phyloP scores from a whole-genome alignment of 768 basidiomycete species.

The Hydnum rufescens region DNA sequence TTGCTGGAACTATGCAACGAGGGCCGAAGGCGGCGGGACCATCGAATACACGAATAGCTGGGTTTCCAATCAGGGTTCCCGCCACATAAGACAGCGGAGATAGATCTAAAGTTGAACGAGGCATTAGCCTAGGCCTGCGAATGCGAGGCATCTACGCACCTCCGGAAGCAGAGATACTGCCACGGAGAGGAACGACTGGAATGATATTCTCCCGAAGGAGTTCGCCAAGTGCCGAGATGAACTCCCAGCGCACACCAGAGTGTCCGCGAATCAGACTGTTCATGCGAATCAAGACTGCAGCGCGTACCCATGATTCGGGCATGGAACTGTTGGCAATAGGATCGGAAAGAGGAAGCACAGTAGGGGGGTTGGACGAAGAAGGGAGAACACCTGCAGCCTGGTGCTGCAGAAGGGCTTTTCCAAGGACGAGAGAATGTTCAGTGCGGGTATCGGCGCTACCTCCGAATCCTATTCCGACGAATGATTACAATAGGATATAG shows the following conservation, averaged over 20 bases:
- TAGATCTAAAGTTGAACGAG: conserved; percentile 26
- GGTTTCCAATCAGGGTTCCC: conserved; percentile 59
- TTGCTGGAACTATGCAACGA: conserved; percentile 15
- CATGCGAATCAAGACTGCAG: conserved; percentile 69
- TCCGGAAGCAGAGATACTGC: conserved; percentile 69
- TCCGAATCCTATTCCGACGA: conserved; percentile 13
- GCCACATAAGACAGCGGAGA: conserved; percentile 70
- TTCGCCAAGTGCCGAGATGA: conserved; percentile 59
- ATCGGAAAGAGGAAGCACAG: conserved; percentile 40
- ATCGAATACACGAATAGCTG: conserved; percentile 40
- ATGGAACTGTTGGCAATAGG: conserved; percentile 48
- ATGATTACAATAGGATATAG: conserved; percentile 1
- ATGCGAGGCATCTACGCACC: conserved; percentile 8
- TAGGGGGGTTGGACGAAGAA: conserved; percentile 1
- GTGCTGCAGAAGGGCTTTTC: conserved; percentile 68
- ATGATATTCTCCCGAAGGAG: conserved; percentile 51
- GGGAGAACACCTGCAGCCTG: conserved; percentile 53
- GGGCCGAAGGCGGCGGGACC: conserved; percentile 9
- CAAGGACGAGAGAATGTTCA: conserved; percentile 48
- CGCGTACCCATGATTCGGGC: conserved; percentile 79
- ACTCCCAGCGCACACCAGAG: conserved; percentile 64
- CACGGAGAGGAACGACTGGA: conserved; percentile 55
- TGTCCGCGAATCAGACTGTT: conserved; percentile 81
- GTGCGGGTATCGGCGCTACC: conserved; percentile 55
- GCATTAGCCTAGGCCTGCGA: conserved; percentile 9